These are phyloP conservation scores for Aureobasidium subglaciale DNA, from an alignment of 2,329 filamentous ascomycete species.

Conservation along the genomic window DNA sequence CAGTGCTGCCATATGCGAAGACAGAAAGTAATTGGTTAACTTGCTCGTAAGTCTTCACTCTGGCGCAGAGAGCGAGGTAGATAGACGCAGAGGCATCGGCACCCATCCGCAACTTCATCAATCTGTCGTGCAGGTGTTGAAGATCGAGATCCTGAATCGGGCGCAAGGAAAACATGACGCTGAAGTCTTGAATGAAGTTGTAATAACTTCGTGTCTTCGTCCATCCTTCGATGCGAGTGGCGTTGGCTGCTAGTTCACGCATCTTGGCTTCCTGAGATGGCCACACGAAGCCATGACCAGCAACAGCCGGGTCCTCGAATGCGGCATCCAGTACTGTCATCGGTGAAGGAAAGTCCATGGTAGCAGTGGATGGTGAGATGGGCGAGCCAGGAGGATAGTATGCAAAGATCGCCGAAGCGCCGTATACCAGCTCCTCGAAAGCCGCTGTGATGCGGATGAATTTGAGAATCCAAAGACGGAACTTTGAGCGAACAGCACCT, in stretches of 20 bases:
- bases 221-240: slow-evolving; percentile 93
- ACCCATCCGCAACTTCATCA: slow-evolving; percentile 73
- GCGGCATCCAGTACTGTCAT: slow-evolving; percentile 3
- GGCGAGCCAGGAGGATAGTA: slow-evolving; percentile 29
- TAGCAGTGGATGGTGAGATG: background rate
- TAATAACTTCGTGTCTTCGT: slow-evolving; percentile 92
- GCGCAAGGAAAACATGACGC: slow-evolving; percentile 27
- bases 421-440: slow-evolving; percentile 94
- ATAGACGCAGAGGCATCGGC: slow-evolving; percentile 73
- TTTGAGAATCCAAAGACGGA: slow-evolving; percentile 88
- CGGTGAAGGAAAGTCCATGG: background rate
- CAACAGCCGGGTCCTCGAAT: slow-evolving; percentile 28
- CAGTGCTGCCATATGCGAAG: slow-evolving; percentile 38
- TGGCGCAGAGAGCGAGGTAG: slow-evolving; percentile 71
- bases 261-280: slow-evolving; percentile 71
- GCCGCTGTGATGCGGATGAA: slow-evolving; percentile 88
- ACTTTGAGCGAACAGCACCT: slow-evolving; percentile 82
- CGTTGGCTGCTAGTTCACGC: slow-evolving; percentile 83
- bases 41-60: slow-evolving; percentile 60
- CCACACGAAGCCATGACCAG: slow-evolving; percentile 83
- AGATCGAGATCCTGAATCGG: slow-evolving; percentile 78
- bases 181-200: slow-evolving; percentile 62
- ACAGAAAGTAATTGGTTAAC: slow-evolving; percentile 53
- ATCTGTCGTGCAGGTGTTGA: slow-evolving; percentile 84
- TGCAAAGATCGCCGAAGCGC: slow-evolving; percentile 81